Evolutionary conservation across 129 eudicot genomes (phyloP), one percentile per base, ranked within the genome.

Genomic region (Saussurea involucrata): DNA sequence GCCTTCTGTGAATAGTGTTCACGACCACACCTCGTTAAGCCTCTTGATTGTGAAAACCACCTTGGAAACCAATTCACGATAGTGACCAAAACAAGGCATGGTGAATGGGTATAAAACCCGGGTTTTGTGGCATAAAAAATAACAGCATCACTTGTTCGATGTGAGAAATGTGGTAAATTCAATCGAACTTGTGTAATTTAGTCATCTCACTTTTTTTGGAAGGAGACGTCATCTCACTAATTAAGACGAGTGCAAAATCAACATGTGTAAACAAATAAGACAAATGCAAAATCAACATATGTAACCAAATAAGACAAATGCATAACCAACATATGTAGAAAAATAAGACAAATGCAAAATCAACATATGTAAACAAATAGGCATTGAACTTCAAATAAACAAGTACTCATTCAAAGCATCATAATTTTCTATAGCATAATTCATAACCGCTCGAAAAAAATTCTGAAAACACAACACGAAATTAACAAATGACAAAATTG

Each of bases 371-470:
- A 18, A 8, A 60, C 25, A 27, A 28, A 55, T 15, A 66, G 28
- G 37, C 32, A 66, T 34, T 27, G 34, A 37, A 69, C 55, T 27
- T 74, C 28, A 68, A 69, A 53, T 15, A 68, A 18, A 66, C 40
- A 73, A 34, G 12, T 24, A 31, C 37, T 58, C 60, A 65, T 65
- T 32, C 11, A 55, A 8, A 25, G 24, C 75, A 73, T 34, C 8
- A 42, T 25, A 67, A 68, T 8, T 36, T 74, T 21, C 68, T 74
- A 53, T 53, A 53, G 65, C 71, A 34, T 40, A 71, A 76, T 74
- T 31, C 63, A 66, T 73, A 61, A 74, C 63, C 61, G 68, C 69
- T 15, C 61, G 8, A 74, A 80, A 71, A 74, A 11, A 55, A 5
- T 32, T 58, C 31, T 22, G 17, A 58, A 69, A 81, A 37, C 32